Evolutionary conservation across 2,329 filamentous ascomycete species (phyloP), one percentile per base, ranked within the genome.

Genomic region (Botrytis fabae): DNA sequence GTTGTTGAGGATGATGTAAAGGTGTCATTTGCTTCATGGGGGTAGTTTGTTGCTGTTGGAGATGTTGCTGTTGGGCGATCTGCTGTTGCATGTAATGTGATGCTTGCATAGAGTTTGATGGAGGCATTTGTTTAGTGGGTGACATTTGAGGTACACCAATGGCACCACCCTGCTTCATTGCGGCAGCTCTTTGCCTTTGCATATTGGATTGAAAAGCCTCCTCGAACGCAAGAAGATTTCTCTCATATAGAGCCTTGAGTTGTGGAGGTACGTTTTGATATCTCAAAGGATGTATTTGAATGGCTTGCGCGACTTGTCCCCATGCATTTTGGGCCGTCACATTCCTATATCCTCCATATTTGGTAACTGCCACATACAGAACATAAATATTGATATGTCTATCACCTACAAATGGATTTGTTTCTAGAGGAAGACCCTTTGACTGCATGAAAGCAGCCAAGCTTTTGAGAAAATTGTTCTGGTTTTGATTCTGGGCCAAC

Each of bases 211-310:
- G 80, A 84, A 88, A 92, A 2, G 87, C 88, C 74, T 91, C 88
- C 80, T 98, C 95, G 76, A 97, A 98, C 46, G 90, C 88, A 40
- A 88, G 83, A 9, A 98, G 83, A 76, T 95, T 94, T 51, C 88
- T 86, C 78, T 94, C 91, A 81, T 96, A 97, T 10, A 93, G 86
- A 42, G 87, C 86, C 77, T 90, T 89, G 77, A 98, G 81, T 77
- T 96, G 90, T 73, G 88, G 87, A 2, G 89, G 86, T 0, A 93
- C 93, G 16, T 85, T 87, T 1, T 91, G 91, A 71, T 88, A 83
- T 75, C 93, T 91, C 70, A 86, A 85, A 0, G 87, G 87, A 14
- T 85, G 85, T 65, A 93, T 89, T 7, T 88, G 86, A 66, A 94
- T 81, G 44, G 87, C 84, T 73, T 89, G 88, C 1, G 93, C 91